Conservation (phyloP, 768 basidiomycete species). For the Rhizopogon salebrosus region DNA sequence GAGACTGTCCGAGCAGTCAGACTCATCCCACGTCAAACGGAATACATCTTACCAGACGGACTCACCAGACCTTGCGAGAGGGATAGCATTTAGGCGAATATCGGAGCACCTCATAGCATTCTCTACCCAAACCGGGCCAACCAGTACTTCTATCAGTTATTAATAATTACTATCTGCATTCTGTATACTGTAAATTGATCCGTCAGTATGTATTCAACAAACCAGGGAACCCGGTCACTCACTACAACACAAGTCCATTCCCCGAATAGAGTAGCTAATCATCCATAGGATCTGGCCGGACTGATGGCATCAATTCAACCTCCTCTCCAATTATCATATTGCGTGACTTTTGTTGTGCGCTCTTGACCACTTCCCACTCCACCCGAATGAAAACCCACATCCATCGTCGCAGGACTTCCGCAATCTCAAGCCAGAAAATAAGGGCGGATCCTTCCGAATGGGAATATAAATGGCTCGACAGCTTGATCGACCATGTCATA, state of each 20-base stretch:
- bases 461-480: constrained; percentile 81
- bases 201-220: neutral
- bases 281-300: constrained; percentile 9
- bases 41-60: neutral
- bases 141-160: neutral
- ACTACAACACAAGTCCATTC: constrained; percentile 8
- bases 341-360: constrained; percentile 21
- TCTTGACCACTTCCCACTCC: constrained; percentile 91
- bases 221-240: constrained; percentile 5
- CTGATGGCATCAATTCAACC: constrained; percentile 11
- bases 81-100: neutral
- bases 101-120: neutral
- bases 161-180: neutral
- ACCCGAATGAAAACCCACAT: constrained; percentile 97
- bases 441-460: constrained; percentile 71
- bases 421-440: constrained; percentile 87
- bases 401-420: constrained; percentile 90
- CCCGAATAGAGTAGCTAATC: constrained; percentile 8
- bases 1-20: neutral
- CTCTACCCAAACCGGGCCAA: neutral
- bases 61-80: neutral
- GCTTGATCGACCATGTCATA: constrained; percentile 90
- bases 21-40: neutral
- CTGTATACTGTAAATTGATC: neutral
- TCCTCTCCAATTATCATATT: constrained; percentile 6